Conservation (phyloP, 306 rosid genomes). For the Cyamopsis tetragonoloba region DNA sequence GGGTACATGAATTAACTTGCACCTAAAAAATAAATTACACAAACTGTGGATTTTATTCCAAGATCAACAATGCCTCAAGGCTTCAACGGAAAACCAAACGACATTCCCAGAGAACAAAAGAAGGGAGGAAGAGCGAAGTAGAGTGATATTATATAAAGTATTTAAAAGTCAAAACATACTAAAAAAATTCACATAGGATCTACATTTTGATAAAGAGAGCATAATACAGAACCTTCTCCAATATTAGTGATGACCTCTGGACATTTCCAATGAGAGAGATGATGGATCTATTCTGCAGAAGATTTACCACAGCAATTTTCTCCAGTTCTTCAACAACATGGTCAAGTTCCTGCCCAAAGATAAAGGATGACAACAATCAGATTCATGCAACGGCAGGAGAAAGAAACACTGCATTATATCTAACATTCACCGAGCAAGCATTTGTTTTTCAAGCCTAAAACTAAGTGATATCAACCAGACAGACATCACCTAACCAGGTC, state of each 20-base stretch:
- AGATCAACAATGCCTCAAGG: background rate
- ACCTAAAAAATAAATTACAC: background rate
- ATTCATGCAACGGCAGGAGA: background rate
- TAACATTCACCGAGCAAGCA: background rate
- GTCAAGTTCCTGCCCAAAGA: constrained; percentile 79
- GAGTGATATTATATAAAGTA: constrained; percentile 7
- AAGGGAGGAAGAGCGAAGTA: background rate
- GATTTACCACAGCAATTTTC: constrained; percentile 92
- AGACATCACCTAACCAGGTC: background rate
- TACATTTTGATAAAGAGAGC: background rate
- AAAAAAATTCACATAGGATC: background rate
- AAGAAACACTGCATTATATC: background rate
- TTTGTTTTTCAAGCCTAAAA: background rate
- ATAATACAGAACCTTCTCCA: constrained; percentile 70
- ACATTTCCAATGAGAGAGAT: constrained; percentile 97
- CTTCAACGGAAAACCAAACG: background rate
- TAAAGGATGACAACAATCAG: constrained; percentile 9
- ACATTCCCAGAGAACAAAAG: background rate
- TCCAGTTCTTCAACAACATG: constrained; percentile 92
- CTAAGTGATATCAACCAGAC: background rate
- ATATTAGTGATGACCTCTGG: constrained; percentile 83
- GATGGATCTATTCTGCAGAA: constrained; percentile 87
- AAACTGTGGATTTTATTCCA: constrained; percentile 1
- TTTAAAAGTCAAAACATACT: background rate
- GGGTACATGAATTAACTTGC: background rate